Conservation (phyloP, 805 yeast species). For the Zygosaccharomyces bailii region DNA sequence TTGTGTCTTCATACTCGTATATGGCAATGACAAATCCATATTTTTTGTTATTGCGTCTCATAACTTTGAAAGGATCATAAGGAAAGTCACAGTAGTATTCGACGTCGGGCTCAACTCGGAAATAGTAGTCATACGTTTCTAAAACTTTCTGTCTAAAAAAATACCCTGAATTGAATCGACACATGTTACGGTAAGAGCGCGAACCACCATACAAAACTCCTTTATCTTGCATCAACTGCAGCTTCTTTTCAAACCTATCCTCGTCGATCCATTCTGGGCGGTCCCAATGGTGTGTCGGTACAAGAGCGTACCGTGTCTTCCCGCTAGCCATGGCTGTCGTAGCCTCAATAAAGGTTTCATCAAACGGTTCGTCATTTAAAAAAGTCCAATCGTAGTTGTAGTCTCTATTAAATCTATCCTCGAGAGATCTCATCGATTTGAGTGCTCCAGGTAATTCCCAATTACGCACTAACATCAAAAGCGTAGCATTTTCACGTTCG, state of each 20-base stretch:
- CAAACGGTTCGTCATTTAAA: conserved; percentile 69
- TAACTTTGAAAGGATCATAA: conserved; percentile 79
- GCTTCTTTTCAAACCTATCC: conserved; percentile 46
- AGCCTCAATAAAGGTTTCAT: conserved; percentile 56
- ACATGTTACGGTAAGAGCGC: conserved; percentile 83
- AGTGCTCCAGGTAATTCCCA: conserved; percentile 73
- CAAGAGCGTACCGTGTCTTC: conserved; percentile 59
- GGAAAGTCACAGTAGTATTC: conserved; percentile 80
- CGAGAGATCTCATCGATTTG: conserved; percentile 69
- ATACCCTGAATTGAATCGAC: conserved; percentile 88
- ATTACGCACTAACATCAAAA: conserved; percentile 84
- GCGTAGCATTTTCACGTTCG: conserved; percentile 59
- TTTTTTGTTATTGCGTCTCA: conserved; percentile 71
- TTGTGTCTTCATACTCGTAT: conserved; percentile 78
- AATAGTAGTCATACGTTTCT: conserved; percentile 77
- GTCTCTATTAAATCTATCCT: conserved; percentile 66
- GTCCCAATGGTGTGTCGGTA: conserved; percentile 72
- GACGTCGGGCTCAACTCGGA: conserved; percentile 94
- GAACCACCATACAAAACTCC: conserved; percentile 64
- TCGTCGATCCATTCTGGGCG: conserved; percentile 68
- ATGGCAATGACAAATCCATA: conserved; percentile 87
- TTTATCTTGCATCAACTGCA: conserved; percentile 43
- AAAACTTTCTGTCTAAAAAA: conserved; percentile 78
- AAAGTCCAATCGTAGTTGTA: conserved; percentile 77
- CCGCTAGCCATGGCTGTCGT: conserved; percentile 62